Evolutionary conservation across 192 early-diverging fungal species (phyloP).

Genomic region (Coemansia sp.): DNA sequence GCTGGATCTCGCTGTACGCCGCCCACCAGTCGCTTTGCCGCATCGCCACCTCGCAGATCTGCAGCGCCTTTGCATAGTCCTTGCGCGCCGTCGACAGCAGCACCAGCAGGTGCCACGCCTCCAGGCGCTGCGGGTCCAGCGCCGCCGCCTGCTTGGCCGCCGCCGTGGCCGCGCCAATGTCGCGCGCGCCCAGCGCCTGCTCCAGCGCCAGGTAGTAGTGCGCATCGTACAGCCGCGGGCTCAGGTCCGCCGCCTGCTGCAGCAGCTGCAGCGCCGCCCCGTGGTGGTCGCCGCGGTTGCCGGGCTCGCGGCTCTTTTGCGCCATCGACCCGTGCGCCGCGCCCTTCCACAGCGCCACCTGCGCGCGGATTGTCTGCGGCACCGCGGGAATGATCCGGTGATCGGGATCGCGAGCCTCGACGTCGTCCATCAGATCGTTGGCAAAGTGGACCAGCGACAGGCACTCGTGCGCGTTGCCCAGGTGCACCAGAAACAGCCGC

Average conservation of each 20-base stretch:
- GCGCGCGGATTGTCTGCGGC: conserved; percentile 13
- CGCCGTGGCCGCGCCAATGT: conserved; percentile 56
- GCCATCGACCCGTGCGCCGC: conserved; percentile 29
- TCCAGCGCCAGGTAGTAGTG: conserved; percentile 68
- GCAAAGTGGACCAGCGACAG: conserved; percentile 45
- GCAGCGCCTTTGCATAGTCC: conserved; percentile 60
- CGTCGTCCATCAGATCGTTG: conserved; percentile 28
- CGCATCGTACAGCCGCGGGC: conserved; percentile 54
- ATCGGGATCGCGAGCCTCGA: conserved; percentile 27
- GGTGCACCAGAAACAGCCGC: conserved; percentile 38
- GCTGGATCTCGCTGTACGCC: conserved; percentile 21
- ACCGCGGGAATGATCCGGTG: conserved; percentile 16
- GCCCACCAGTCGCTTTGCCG: conserved; percentile 56
- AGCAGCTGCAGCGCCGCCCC: conserved; percentile 56
- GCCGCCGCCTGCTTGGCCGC: conserved; percentile 55
- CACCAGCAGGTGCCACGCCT: conserved; percentile 73
- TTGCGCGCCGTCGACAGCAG: conserved; percentile 65
- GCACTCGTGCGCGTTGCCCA: conserved; percentile 29
- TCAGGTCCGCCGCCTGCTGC: conserved; percentile 50
- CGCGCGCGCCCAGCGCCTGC: conserved; percentile 60
- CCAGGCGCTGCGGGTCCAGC: conserved; percentile 54
- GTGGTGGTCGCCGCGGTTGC: conserved; percentile 60
- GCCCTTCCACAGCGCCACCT: conserved; percentile 45
- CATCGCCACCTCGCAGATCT: conserved; percentile 60
- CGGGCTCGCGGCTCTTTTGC: conserved; percentile 57